A percentile compares a stretch with the other conserved stretches of the same genome.
These are phyloP conservation scores for Suillus ampliporus DNA, from an alignment of 768 basidiomycete species.

Conservation along the genomic window DNA sequence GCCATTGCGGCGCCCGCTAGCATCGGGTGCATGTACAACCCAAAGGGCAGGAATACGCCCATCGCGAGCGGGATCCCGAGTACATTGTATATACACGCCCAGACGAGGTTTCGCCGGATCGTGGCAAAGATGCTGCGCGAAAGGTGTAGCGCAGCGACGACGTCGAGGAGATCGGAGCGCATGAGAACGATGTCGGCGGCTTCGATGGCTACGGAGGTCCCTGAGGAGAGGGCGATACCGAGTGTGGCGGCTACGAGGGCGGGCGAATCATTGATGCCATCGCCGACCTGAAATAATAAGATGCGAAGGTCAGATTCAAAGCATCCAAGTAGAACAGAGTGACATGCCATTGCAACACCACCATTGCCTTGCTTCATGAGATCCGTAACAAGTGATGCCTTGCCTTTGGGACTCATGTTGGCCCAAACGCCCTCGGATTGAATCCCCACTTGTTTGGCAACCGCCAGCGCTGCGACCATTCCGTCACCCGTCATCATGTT, in stretches of 20 bases:
- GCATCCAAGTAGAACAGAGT: background rate
- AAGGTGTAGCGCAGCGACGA: conserved; percentile 94
- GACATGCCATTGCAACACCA: conserved; percentile 88
- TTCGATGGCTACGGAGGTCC: conserved; percentile 97
- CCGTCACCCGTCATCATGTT: conserved; percentile 96
- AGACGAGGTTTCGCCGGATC: conserved; percentile 91
- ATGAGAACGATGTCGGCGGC: conserved; percentile 98
- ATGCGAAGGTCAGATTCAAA: background rate
- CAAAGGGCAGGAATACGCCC: conserved; percentile 93
- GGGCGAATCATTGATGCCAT: conserved; percentile 99
- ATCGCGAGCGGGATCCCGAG: conserved; percentile 96
- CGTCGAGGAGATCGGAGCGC: conserved; percentile 95
- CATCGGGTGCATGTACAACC: conserved; percentile 96
- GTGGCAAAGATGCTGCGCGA: conserved; percentile 87
- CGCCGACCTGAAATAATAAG: conserved; percentile 73
- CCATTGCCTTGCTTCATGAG: conserved; percentile 72
- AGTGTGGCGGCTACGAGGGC: conserved; percentile 96
- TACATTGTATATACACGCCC: conserved; percentile 96
- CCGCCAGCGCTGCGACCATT: conserved; percentile 81
- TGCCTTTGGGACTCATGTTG: conserved; percentile 94
- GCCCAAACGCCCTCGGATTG: conserved; percentile 84
- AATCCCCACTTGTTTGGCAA: conserved; percentile 92
- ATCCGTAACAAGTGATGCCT: conserved; percentile 84
- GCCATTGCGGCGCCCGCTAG: conserved; percentile 99
- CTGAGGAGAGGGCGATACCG: conserved; percentile 94